phyloP scores from a whole-genome alignment of 116 monocot genomes.

The Papilionanthe hybrid region DNA sequence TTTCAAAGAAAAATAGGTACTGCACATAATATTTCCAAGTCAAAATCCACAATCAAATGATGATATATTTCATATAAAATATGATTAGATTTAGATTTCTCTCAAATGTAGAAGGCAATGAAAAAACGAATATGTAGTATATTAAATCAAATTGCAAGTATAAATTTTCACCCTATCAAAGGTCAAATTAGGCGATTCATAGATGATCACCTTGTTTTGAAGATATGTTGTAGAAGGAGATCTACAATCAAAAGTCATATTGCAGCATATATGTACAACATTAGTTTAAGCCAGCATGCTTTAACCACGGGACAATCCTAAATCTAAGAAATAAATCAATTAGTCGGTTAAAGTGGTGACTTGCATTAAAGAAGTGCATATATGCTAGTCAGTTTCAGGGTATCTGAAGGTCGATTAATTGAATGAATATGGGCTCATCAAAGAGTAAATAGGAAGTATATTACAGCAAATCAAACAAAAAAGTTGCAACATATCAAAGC shows the following conservation, averaged over 20 bases:
- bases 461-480: not conserved
- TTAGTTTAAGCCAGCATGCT: no score
- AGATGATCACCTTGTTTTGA: constrained; percentile 63
- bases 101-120: not conserved
- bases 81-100: not conserved
- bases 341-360: no score
- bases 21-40: not conserved
- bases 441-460: not conserved
- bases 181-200: not conserved
- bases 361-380: no score
- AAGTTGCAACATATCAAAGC: not conserved
- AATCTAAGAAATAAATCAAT: no score
- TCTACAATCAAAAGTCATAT: constrained; percentile 12
- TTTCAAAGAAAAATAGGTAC: not conserved
- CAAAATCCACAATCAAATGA: not conserved
- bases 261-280: no score
- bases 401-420: no score
- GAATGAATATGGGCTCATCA: not conserved
- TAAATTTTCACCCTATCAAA: constrained; percentile 1
- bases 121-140: not conserved
- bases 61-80: not conserved
- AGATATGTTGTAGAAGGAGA: constrained; percentile 52
- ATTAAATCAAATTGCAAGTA: not conserved
- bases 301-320: no score
- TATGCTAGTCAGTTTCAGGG: no score